Base-by-base conservation (phyloP, 805 yeast species). In the Candida coquimbonensis region DNA sequence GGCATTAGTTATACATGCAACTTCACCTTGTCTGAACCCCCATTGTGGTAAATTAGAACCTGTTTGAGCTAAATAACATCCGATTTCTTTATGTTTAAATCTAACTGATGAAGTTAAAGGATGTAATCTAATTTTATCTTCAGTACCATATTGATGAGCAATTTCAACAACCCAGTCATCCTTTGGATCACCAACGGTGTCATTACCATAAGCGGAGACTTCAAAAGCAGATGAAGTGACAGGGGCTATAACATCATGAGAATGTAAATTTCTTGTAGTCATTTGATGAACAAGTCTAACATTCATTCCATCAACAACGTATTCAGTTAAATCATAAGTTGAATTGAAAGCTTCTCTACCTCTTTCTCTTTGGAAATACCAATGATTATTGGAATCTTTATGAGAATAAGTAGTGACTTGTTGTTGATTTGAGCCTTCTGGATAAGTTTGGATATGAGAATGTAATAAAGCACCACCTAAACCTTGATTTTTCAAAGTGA, bases 11-110 rank as follows among this genome's bases (percentile, higher is more conserved):
- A 72, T 65, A 68, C 99, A 93, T 2, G 81, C 83, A 52, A 93
- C 91, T 70, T 93, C 99, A 51, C 96, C 96, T 72, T 93, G 99
- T 62, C 88, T 79, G 77, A 91, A 93, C 19, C 99, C 99, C 99
- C 99, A 93, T 16, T 80, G 81, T 17, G 99, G 99, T 60, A 90
- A 81, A 24, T 78, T 63, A 53, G 71, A 68, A 39, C 96, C 97
- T 11, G 93, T 75, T 13, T 91, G 86, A 53, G 90, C 86, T 60
- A 93, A 69, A 64, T 89, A 90, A 64, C 97, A 95, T 37, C 85
- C 84, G 57, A 88, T 63, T 9, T 63, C 77, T 52, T 72, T 72
- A 64, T 82, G 83, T 57, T 72, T 78, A 54, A 93, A 69, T 65
- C 96, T 77, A 67, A 93, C 79, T 21, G 88, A 80, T 1, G 96